These are phyloP conservation scores for Kluyveromyces dobzhanskii DNA, from an alignment of 805 yeast species.

Conservation along the genomic window DNA sequence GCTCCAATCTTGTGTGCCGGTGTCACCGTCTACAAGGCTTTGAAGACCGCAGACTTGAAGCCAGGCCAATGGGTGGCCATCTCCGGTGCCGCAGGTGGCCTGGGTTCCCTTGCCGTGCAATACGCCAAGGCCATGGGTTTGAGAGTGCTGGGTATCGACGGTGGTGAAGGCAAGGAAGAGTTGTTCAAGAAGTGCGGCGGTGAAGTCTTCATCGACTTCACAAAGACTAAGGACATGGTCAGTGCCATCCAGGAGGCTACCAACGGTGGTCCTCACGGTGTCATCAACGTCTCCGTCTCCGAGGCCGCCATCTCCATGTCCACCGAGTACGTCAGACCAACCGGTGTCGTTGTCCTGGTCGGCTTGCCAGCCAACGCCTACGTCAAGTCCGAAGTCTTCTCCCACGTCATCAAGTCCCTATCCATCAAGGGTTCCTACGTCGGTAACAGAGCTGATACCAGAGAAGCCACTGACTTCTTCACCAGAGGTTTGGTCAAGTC, in stretches of 20 bases:
- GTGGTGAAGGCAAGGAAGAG: conserved; percentile 44
- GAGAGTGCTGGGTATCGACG: conserved; percentile 48
- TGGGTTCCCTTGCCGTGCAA: conserved; percentile 51
- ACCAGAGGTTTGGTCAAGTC: conserved; percentile 55
- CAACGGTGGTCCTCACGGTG: conserved; percentile 67
- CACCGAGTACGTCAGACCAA: conserved; percentile 46
- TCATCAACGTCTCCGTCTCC: conserved; percentile 60
- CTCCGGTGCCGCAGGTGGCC: conserved; percentile 57
- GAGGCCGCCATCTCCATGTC: conserved; percentile 54
- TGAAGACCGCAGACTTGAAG: conserved; percentile 40
- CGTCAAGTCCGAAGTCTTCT: conserved; percentile 55
- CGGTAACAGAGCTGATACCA: conserved; percentile 78
- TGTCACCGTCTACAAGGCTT: conserved; percentile 53
- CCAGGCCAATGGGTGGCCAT: conserved; percentile 54
- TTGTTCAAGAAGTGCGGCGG: conserved; percentile 42
- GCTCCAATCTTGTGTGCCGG: conserved; percentile 62
- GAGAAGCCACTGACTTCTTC: conserved; percentile 65
- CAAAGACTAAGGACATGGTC: conserved; percentile 42
- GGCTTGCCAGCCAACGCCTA: conserved; percentile 75
- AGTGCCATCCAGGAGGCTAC: conserved; percentile 45
- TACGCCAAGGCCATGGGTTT: conserved; percentile 53
- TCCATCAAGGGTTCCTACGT: conserved; percentile 73
- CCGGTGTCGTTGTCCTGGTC: conserved; percentile 62
- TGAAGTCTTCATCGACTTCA: conserved; percentile 48
- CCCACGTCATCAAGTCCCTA: conserved; percentile 61